These are phyloP conservation scores for Lactarius hatsudake DNA, from an alignment of 768 basidiomycete genomes.

Conservation along the genomic window DNA sequence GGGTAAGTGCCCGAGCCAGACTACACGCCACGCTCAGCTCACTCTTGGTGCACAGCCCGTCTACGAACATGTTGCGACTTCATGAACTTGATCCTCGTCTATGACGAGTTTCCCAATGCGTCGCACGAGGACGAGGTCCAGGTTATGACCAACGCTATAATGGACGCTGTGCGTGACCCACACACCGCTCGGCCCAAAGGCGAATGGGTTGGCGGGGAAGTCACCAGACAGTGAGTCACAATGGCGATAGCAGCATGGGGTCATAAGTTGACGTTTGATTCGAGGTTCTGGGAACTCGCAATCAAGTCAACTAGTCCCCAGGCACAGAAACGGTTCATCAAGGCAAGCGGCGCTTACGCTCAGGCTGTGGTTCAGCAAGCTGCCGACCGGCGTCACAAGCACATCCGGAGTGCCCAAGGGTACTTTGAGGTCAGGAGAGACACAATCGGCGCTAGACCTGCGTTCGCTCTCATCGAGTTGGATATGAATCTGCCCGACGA, in stretches of 20 bases:
- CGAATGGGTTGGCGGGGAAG: slow-evolving; percentile 18
- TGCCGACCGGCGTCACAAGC: not conserved
- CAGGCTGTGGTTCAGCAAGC: not conserved
- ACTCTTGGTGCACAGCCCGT: not conserved
- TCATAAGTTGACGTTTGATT: not conserved
- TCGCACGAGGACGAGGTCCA: not conserved
- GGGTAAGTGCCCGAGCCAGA: not conserved
- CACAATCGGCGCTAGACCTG: not conserved
- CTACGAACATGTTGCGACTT: slow-evolving; percentile 21
- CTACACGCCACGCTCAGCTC: not conserved
- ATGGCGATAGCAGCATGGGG: not conserved
- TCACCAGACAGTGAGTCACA: slow-evolving; percentile 20
- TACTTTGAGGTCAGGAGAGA: slow-evolving; percentile 1
- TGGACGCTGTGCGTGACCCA: slow-evolving; percentile 21
- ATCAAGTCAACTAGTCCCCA: slow-evolving; percentile 9
- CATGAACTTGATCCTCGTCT: slow-evolving; percentile 13
- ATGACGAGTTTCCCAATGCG: slow-evolving; percentile 23
- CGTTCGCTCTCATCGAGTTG: not conserved
- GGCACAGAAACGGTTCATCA: slow-evolving; percentile 11
- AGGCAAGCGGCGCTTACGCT: not conserved
- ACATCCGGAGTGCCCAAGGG: slow-evolving; percentile 1
- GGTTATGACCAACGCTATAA: slow-evolving; percentile 8
- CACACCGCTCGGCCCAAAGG: slow-evolving; percentile 15
- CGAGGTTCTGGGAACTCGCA: slow-evolving; percentile 22
- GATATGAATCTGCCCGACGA: not conserved